Conservation (phyloP, 1,284 basidiomycete genomes). For the Leccinum pallidistipes region DNA sequence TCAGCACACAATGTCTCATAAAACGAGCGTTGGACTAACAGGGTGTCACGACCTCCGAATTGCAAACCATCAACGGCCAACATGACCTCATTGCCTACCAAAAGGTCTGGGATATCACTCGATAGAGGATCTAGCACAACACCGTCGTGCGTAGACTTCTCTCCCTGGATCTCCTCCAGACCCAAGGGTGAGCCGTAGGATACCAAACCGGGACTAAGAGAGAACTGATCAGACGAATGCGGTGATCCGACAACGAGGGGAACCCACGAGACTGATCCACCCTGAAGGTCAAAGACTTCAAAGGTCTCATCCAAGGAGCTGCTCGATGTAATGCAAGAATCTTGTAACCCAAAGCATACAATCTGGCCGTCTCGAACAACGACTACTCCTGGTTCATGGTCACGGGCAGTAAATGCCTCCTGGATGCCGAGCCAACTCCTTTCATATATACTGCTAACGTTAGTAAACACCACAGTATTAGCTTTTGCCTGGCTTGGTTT, state of each 20-base stretch:
- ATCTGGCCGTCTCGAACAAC: conserved; percentile 44
- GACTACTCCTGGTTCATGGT: conserved; percentile 35
- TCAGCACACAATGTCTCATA: conserved; percentile 10
- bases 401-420: conserved; percentile 22
- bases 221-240: background rate
- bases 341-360: conserved; percentile 38
- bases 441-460: conserved; percentile 51
- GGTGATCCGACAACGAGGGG: background rate
- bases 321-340: conserved; percentile 17
- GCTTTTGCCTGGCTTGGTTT: conserved; percentile 37
- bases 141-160: conserved; percentile 72
- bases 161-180: conserved; percentile 59
- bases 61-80: conserved; percentile 73
- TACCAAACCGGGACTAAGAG: conserved; percentile 53
- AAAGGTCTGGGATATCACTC: conserved; percentile 41
- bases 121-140: conserved; percentile 50
- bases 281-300: conserved; percentile 27
- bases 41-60: conserved; percentile 67
- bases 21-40: conserved; percentile 45
- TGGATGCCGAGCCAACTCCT: conserved; percentile 30
- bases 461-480: conserved; percentile 55
- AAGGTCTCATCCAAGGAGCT: conserved; percentile 10
- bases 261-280: conserved; percentile 50
- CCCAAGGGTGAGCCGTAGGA: conserved; percentile 62
- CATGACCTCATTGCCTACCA: conserved; percentile 56